Base-by-base conservation (phyloP, 352 stramenopile species). In the Pythium grandisporangium region DNA sequence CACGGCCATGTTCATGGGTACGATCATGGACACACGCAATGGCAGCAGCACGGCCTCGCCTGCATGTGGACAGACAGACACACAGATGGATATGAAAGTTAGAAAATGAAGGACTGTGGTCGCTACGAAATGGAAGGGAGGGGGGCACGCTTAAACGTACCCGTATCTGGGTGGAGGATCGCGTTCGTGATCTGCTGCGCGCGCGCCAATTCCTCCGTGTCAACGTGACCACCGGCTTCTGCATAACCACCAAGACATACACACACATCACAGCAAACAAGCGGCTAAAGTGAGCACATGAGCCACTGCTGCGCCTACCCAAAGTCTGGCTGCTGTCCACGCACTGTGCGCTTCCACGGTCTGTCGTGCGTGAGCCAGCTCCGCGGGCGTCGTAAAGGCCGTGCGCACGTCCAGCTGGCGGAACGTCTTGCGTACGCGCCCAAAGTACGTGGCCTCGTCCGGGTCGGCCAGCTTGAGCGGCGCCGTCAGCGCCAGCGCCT, bases 1-100 rank as follows among this genome's bases (percentile, higher is more conserved):
- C 51, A 93, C 75, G 34, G 82, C 50, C 48, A 88, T 64, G 53
- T 90, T 90, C 71, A 92, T 89, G 22, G 77, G 77, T 24, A 93
- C 77, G 55, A 90, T 89, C 71, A 87, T 92, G 49, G 75, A 90
- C 27, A 84, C 73, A 20, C 81, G 71, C 34, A 93, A 56, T 35
- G 75, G 78, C 42, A 62, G 68, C 30, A 87, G 53, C 45, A 91
- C 75, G 3, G 72, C 50, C 22, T 66, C 44, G 24, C 61, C 64
- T 66, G 32, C 23, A n/a, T n/a, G n/a, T n/a, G n/a, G n/a, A n/a
- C n/a, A n/a, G n/a, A n/a, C n/a, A n/a, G n/a, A n/a, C n/a, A n/a
- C 20, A 10, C 27, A 11, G 3, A 19, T 7, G 33, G 2, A 45
- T 10, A 38, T 19, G 26, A 14, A 26, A 6, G 14, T 36, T 37